Evolutionary conservation across 2,329 filamentous ascomycete species (phyloP).

Genomic region (Allantophomopsis cytisporea): DNA sequence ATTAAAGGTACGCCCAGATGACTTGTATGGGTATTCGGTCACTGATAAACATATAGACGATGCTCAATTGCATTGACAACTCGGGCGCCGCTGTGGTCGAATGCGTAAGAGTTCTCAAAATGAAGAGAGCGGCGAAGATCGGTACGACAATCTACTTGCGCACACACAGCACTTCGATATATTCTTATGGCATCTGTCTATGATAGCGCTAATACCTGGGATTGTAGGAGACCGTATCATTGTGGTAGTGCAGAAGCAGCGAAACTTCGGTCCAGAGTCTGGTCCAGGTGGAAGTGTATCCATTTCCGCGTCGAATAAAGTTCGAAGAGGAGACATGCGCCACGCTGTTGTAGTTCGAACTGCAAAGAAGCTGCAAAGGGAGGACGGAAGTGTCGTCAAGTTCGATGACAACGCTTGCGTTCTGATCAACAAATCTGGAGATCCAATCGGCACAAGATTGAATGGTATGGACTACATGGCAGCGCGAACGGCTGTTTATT

Average conservation of each 20-base stretch:
- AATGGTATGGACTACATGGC: slow-evolving; percentile 39
- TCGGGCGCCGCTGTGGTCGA: slow-evolving; percentile 95
- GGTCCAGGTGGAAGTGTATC: slow-evolving; percentile 60
- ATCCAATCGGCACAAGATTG: slow-evolving; percentile 85
- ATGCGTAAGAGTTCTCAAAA: slow-evolving; percentile 84
- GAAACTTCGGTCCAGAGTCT: slow-evolving; percentile 58
- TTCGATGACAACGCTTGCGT: slow-evolving; percentile 99
- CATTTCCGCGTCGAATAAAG: slow-evolving; percentile 71
- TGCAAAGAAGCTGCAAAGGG: slow-evolving; percentile 71
- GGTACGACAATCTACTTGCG: slow-evolving; percentile 39
- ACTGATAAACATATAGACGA: slow-evolving; percentile 45
- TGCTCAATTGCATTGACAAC: slow-evolving; percentile 99
- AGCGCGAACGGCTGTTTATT: slow-evolving; percentile 3
- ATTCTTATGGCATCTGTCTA: no score
- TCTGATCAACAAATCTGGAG: slow-evolving; percentile 89
- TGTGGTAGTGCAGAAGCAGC: slow-evolving; percentile 94
- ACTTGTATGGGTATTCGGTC: background rate
- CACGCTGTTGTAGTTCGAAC: slow-evolving; percentile 94
- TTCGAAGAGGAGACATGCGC: slow-evolving; percentile 89
- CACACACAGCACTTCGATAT: background rate
- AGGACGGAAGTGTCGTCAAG: slow-evolving; percentile 77
- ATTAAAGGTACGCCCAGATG: slow-evolving; percentile 52
- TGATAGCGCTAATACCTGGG: no score
- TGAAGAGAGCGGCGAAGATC: slow-evolving; percentile 78
- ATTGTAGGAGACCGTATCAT: slow-evolving; percentile 81